phyloP scores from a whole-genome alignment of 208 protist species.

The Acanthamoeba triangularis region DNA sequence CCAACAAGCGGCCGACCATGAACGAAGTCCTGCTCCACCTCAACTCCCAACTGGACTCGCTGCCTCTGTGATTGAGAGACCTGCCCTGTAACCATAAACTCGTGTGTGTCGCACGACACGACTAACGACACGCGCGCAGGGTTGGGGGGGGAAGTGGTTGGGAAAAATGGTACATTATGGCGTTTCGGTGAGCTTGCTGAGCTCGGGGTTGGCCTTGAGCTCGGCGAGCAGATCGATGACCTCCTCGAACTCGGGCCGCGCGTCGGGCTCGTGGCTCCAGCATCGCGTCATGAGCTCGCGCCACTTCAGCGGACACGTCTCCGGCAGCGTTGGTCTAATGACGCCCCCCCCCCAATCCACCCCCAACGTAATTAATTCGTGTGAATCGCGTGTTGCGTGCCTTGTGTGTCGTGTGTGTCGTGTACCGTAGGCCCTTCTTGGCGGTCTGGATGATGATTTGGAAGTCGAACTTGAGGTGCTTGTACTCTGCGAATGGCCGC shows the following conservation, averaged over 20 bases:
- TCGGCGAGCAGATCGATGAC: background rate
- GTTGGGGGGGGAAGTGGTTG: no score
- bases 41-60: no score
- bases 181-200: background rate
- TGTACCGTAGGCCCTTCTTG: constrained; percentile 17
- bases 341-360: background rate
- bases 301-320: background rate
- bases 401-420: background rate
- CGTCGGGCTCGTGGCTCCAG: background rate
- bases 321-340: background rate
- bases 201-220: background rate
- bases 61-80: no score
- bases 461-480: background rate
- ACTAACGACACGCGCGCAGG: no score
- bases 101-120: no score
- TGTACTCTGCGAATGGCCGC: background rate
- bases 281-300: background rate
- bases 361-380: background rate
- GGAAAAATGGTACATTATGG: no score
- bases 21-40: no score
- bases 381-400: background rate
- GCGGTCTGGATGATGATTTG: constrained; percentile 27
- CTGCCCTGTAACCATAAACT: no score
- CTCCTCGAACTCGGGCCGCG: background rate
- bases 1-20: no score